Evolutionary conservation across 1,284 basidiomycete genomes (phyloP), one percentile per base, ranked within the genome.

Genomic region (Sanguinoderma infundibulare): DNA sequence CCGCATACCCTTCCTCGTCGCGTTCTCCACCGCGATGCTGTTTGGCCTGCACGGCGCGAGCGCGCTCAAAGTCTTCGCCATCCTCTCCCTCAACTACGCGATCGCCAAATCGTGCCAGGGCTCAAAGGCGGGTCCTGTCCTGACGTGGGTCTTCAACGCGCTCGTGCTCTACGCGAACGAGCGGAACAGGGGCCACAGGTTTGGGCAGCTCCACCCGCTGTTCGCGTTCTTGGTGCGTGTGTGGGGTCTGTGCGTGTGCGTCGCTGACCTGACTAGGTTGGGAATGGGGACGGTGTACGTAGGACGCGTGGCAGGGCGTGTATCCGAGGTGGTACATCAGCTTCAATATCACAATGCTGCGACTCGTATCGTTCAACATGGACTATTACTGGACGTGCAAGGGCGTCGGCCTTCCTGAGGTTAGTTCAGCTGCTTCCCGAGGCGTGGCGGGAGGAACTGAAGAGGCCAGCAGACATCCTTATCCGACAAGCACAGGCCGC

Each of bases 281-380:
- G n/a, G 5, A 12, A 1, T 24, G n/a, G 15, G n/a, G n/a, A n/a
- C n/a, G n/a, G n/a, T n/a, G n/a, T n/a, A n/a, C n/a, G 15, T 42
- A 97, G 91, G 95, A 98, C 73, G 70, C 61, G 39, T 87, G 84
- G 63, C 70, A 76, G 78, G 97, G 81, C 51, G 86, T 81, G 58
- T 96, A 85, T 67, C 93, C 95, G 5, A 82, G 95, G 34, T 99
- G 98, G 97, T 88, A 98, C 70, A 85, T 98, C 72, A 88, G 83
- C 69, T 98, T 97, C 83, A 99, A 99, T 75, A 96, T 99, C 69
- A 96, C 95, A 2, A 98, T 98, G 93, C 83, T 99, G 35, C 86
- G 98, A 15, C 84, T 98, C 35, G 83, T 99, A 10, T 98, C 95
- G 0, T 99, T 95, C 78, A 91, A 88, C 59, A 86, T 98, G 84